phyloP scores from a whole-genome alignment of 2,329 filamentous ascomycete genomes.

The Calycina herbarum region DNA sequence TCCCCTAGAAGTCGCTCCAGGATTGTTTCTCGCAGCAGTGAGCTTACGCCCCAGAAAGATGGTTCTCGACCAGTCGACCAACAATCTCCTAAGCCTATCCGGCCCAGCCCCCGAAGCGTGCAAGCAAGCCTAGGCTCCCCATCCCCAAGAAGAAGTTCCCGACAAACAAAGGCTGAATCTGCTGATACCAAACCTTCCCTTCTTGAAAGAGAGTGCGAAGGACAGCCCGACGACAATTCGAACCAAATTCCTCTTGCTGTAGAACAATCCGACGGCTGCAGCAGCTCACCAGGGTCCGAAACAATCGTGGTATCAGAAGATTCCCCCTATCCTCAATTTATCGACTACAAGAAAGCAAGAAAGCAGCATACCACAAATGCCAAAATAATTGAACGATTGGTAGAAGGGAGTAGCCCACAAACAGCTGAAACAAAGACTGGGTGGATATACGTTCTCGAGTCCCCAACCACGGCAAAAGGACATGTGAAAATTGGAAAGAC shows the following conservation, averaged over 20 bases:
- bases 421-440: conserved; percentile 4
- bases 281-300: not conserved
- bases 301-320: not conserved
- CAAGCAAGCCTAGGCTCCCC: not conserved
- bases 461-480: conserved; percentile 4
- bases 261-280: not conserved
- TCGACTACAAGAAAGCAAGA: not conserved
- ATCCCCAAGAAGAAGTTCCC: not conserved
- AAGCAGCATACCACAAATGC: not conserved
- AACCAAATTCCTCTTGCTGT: not conserved
- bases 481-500: conserved; percentile 22
- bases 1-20: not conserved
- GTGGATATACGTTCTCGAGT: conserved; percentile 18
- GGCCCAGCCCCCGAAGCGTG: not conserved
- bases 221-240: not conserved
- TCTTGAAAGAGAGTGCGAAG: not conserved
- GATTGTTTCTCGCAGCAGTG: not conserved
- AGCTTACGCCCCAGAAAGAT: not conserved
- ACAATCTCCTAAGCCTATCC: not conserved
- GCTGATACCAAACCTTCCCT: not conserved
- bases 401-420: not conserved
- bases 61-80: not conserved
- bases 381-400: not conserved
- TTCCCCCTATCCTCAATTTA: not conserved
- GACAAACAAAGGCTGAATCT: not conserved